Base-by-base conservation (phyloP, 805 yeast genomes). In the Ogataea parapolymorpha region DNA sequence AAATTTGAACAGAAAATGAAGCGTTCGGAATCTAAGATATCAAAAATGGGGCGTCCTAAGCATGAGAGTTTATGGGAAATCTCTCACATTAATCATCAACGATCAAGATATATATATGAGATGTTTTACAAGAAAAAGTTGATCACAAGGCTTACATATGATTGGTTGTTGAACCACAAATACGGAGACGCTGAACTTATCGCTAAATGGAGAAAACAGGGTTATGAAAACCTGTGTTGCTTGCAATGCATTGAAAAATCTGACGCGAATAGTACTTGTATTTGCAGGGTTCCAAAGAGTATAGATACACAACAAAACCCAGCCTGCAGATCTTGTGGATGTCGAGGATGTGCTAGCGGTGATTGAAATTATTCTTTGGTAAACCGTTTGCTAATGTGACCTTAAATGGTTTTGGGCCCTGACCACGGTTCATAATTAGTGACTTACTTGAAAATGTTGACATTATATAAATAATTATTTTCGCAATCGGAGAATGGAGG, bases 191-290 rank as follows among this genome's bases (percentile, higher is more conserved):
- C 68, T 5, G 73, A 77, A 32, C 64, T 89, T 41, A 85, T 89
- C 23, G 91, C 95, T 16, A 89, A 82, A 68, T 67, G 71, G 71
- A 59, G 59, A 39, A 67, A 66, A 37, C 60, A 56, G 48, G 96
- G 96, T 8, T 89, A 89, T 59, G 96, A 89, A 56, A 75, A 82
- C 41, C 65, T 89, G 34, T 89, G 97, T 56, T 89, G 97, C 58
- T 61, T 89, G 44, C 72, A 75, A 48, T 89, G 97, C 58, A 86
- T 89, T 25, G 77, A 77, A 53, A 71, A 71, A 20, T 61, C 61
- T 27, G 88, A 83, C 46, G 79, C 72, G 32, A 76, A 76, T 51
- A 73, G 78, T 5, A 76, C 88, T 0, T 89, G 97, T 62, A 77
- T 89, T 15, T 89, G 97, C 57, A 66, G 97, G 41, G 95, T 89